Base-by-base conservation (phyloP, 225 moss, liverwort and hornwort genomes). In the Polytrichum formosum region DNA sequence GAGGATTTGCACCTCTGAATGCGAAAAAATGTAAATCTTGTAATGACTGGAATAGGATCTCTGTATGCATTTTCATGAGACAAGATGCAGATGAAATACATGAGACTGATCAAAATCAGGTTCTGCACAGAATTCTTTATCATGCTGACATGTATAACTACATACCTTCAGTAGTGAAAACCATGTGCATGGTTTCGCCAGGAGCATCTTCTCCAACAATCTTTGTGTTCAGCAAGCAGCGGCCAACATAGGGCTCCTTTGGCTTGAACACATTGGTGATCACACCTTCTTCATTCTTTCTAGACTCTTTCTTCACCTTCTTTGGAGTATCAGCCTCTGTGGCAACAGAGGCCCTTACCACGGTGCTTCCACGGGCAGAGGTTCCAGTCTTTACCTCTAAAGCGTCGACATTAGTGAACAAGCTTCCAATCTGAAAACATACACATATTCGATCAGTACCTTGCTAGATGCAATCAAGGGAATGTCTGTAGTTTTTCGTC, bases 131-230 rank as follows among this genome's bases (percentile, higher is more conserved):
- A 2, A 46, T 0, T 13, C 46, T 13, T 35, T 46, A 46, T 16
- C 3, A 46, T 46, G 46, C 13, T 46, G 16, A 16, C 46, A 46
- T 16, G 46, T 46, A 4, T 4, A 3, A 9, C 2, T 21, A 58
- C 3, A 17, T 33, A 85, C 89, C 89, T 83, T 89, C 89, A 10
- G 89, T 89, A 67, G 73, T 28, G 68, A 89, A 83, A 37, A 89
- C 89, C 89, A 89, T 89, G 73, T 89, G 89, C 78, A 73, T 85
- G 18, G 89, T 89, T 79, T 89, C 89, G 66, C 89, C 89, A 5
- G 89, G 89, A 26, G 89, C 89, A 79, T 89, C 89, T 55, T 89
- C 89, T 1, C 89, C 89, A 0, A 89, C 89, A 61, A 89, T 89
- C 65, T 85, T 85, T 1, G 83, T 81, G 54, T 85, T 89, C 6